These are phyloP conservation scores for Phytophthora multivora DNA, from an alignment of 352 stramenopile species.

Conservation along the genomic window DNA sequence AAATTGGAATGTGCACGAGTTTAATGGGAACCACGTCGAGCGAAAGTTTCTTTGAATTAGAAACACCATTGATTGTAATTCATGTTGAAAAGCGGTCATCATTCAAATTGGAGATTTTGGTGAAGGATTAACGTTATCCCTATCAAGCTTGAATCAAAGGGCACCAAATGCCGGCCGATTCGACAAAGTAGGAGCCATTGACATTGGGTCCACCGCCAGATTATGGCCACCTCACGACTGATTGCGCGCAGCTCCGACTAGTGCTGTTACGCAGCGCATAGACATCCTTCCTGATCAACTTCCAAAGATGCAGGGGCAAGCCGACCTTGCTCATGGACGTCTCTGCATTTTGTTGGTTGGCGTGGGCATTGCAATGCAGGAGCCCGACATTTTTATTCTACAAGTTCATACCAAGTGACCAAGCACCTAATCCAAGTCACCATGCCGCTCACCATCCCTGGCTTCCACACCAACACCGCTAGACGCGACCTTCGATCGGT, in stretches of 20 bases:
- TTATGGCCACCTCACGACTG: neutral
- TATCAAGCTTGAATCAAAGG: too few relatives aligned
- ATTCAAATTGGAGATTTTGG: too few relatives aligned
- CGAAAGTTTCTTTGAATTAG: constrained; percentile 1
- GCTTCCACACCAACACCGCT: constrained; percentile 16
- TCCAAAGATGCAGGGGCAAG: too few relatives aligned
- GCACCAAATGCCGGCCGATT: too few relatives aligned
- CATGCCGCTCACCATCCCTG: neutral
- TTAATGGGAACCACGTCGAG: neutral
- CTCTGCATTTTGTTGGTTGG: too few relatives aligned
- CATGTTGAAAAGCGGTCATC: neutral
- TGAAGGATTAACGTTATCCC: too few relatives aligned
- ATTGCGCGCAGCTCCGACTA: neutral
- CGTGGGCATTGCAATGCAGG: neutral
- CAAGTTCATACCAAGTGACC: neutral
- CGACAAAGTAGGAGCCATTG: too few relatives aligned
- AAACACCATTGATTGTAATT: neutral
- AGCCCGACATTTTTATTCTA: neutral
- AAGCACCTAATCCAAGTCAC: neutral
- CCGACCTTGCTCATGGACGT: too few relatives aligned
- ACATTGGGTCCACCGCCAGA: too few relatives aligned
- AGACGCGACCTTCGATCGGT: constrained; percentile 37
- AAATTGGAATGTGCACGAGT: neutral
- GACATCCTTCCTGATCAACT: neutral
- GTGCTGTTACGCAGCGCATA: constrained; percentile 28